A percentile compares a stretch with the other conserved stretches of the same genome.
Conservation (phyloP, 352 stramenopile genomes). For the Globisporangium sylvaticum region DNA sequence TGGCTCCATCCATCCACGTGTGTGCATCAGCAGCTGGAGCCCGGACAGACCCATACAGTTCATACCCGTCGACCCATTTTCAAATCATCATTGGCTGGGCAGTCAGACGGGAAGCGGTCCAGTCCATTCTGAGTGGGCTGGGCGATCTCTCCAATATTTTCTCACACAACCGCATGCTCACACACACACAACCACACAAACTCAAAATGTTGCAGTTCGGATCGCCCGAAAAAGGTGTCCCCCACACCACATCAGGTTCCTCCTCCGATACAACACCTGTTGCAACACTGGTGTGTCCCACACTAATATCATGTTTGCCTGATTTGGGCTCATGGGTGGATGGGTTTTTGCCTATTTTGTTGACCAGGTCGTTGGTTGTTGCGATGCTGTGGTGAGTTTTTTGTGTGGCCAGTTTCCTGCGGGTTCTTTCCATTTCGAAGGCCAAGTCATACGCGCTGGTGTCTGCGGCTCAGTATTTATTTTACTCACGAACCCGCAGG, state of each 20-base stretch:
- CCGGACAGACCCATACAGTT: not conserved
- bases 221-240: not conserved
- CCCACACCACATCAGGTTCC: not conserved
- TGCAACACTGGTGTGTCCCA: not conserved
- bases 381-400: conserved; percentile 3
- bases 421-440: conserved; percentile 13
- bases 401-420: conserved; percentile 8
- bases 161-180: not conserved
- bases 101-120: no score
- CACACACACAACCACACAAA: not conserved
- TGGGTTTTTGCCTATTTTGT: not conserved
- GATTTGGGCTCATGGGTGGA: not conserved
- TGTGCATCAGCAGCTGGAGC: no score
- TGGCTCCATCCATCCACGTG: not conserved
- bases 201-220: conserved; percentile 13
- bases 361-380: conserved; percentile 4
- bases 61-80: not conserved
- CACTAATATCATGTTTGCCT: not conserved
- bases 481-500: conserved; percentile 26
- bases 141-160: not conserved
- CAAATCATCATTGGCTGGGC: not conserved
- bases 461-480: conserved; percentile 31
- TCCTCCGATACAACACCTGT: not conserved
- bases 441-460: not conserved
- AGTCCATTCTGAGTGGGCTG: not conserved